Evolutionary conservation across 805 yeast genomes (phyloP).

Genomic region (Suhomyces emberorum): DNA sequence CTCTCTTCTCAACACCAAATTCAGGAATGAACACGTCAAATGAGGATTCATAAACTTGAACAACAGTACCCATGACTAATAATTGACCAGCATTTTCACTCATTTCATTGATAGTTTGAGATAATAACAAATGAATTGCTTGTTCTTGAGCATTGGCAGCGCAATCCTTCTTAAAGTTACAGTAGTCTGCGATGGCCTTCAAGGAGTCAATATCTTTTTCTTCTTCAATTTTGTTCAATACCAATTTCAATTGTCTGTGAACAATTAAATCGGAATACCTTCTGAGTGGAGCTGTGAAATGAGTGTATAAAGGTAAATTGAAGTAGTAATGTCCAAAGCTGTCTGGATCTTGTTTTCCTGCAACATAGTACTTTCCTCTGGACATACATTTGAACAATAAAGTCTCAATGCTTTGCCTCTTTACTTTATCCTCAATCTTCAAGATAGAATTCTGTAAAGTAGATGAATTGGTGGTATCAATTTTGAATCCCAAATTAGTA

Average conservation of each 20-base stretch:
- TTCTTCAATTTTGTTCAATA: conserved; percentile 43
- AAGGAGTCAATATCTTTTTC: conserved; percentile 59
- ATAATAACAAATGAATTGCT: conserved; percentile 79
- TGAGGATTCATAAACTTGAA: conserved; percentile 93
- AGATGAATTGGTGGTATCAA: conserved; percentile 74
- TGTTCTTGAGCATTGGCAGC: conserved; percentile 93
- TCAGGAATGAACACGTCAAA: conserved; percentile 92
- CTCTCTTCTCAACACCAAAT: conserved; percentile 91
- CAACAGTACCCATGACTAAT: conserved; percentile 78
- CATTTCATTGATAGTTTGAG: conserved; percentile 80
- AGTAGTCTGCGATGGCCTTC: conserved; percentile 83
- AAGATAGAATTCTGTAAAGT: conserved; percentile 70
- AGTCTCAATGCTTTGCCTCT: conserved; percentile 74
- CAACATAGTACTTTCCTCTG: conserved; percentile 82
- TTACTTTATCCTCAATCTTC: conserved; percentile 54
- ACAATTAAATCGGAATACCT: conserved; percentile 91
- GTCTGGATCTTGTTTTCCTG: conserved; percentile 82
- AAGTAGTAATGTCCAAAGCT: conserved; percentile 75
- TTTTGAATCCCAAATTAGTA: conserved; percentile 56
- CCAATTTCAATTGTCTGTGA: conserved; percentile 82
- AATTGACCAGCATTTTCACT: conserved; percentile 72
- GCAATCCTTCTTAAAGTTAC: conserved; percentile 93
- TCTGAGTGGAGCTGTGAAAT: conserved; percentile 88
- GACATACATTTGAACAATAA: conserved; percentile 76
- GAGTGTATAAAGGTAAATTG: conserved; percentile 84